Evolutionary conservation across 768 basidiomycete species (phyloP), one percentile per base, ranked within the genome.

Genomic region (Mycena polygramma): DNA sequence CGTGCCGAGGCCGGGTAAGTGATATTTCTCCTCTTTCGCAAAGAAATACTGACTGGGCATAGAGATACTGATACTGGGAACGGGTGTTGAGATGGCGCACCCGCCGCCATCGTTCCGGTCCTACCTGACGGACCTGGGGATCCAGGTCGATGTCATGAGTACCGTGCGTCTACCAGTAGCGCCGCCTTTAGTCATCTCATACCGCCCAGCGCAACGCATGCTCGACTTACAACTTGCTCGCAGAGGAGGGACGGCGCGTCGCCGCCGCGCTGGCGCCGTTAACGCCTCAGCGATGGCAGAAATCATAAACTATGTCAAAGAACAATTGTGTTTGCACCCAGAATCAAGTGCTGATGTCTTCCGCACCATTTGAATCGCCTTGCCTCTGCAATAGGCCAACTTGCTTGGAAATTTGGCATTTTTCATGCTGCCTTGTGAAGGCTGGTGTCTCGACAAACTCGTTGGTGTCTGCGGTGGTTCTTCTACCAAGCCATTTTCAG

Each of bases 1-100:
- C 14, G 85, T 91, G 35, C 97, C 96, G 3, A 89, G 91, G 78
- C 97, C 97, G 54, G 97, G 97, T 96, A 69, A 69, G 90, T 81
- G 17, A 10, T 45, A n/a, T 58, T 30, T 8, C 10, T 10, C 24
- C n/a, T 8, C 15, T 11, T 41, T 41, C 41, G 41, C 10, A 1
- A 41, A 10, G 9, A 41, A 10, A 15, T 15, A 41, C 8, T 41
- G 52, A 46, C 19, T 7, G 61, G 26, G 1, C 22, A 9, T 69
- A 98, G 97, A 99, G 78, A 94, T 99, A 46, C 80, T 99, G 37
- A 79, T 99, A 2, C 83, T 99, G 17, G 97, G 97, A 0, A 98
- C 97, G 0, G 97, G 97, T 0, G 86, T 85, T 71, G 86, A 85
- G 8, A 86, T 92, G 24, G 81, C 90, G 7, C 91, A 91, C 60